A percentile compares a stretch with the other conserved stretches of the same genome.
Conservation (phyloP, 176 grass and related monocot species). For the Alloteropsis semialata region DNA sequence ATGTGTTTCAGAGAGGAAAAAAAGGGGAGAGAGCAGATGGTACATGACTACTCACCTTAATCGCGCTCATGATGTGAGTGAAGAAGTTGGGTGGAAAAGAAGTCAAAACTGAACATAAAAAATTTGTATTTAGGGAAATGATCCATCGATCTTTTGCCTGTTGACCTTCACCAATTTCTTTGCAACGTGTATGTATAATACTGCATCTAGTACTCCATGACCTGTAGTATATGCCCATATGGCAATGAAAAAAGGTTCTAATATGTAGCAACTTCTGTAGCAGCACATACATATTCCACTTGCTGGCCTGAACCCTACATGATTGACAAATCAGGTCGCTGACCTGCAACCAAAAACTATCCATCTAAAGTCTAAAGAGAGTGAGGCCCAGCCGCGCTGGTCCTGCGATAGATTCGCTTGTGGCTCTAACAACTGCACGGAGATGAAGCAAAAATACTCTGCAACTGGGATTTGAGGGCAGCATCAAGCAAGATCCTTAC, state of each 20-base stretch:
- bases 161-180: not conserved
- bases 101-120: not conserved
- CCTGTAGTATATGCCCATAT: not conserved
- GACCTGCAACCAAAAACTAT: slow-evolving; percentile 31
- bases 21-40: not conserved
- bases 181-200: not conserved
- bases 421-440: not conserved
- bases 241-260: not conserved
- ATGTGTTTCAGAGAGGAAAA: not conserved
- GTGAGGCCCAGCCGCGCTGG: not conserved
- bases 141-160: not conserved
- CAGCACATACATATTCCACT: not conserved
- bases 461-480: not conserved
- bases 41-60: not conserved
- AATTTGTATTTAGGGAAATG: no score
- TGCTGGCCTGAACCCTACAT: not conserved
- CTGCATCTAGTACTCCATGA: no score
- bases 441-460: not conserved
- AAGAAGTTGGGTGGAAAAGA: not conserved
- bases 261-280: not conserved
- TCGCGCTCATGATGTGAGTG: not conserved
- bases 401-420: not conserved
- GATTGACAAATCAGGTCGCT: slow-evolving; percentile 24
- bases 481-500: not conserved
- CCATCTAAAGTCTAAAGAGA: not conserved